phyloP scores from a whole-genome alignment of 805 yeast species.

The Wickerhamiella australiensis region DNA sequence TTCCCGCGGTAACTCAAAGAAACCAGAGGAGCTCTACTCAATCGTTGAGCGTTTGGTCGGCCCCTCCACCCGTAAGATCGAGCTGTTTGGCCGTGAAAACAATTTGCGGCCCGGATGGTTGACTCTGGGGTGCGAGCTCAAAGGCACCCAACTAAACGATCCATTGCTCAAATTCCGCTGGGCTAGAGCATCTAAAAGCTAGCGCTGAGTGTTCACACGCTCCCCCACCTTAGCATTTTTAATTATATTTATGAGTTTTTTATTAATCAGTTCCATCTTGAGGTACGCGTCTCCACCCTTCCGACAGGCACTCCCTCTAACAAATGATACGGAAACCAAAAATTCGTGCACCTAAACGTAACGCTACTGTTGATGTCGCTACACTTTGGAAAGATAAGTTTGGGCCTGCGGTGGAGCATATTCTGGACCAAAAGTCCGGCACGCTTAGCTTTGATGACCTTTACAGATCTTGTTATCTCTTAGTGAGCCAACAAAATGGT shows the following conservation, averaged over 20 bases:
- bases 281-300: neutral
- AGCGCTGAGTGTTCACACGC: neutral
- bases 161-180: conserved; percentile 13
- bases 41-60: conserved; percentile 81
- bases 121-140: conserved; percentile 27
- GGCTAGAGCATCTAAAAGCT: conserved; percentile 2
- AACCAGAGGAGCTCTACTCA: conserved; percentile 84
- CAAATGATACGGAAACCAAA: conserved; percentile 8
- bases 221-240: neutral
- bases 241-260: neutral
- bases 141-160: conserved; percentile 15
- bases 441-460: conserved; percentile 17
- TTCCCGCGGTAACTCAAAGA: conserved; percentile 78
- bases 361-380: conserved; percentile 15
- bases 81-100: conserved; percentile 79
- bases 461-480: conserved; percentile 18
- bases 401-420: conserved; percentile 21
- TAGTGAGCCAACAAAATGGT: conserved; percentile 22
- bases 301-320: neutral
- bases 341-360: conserved; percentile 20
- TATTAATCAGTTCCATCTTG: neutral
- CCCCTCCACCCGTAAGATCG: conserved; percentile 60
- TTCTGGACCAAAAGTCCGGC: conserved; percentile 11
- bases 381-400: conserved; percentile 18
- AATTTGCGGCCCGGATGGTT: conserved; percentile 87